Base-by-base conservation (phyloP, 2,329 filamentous ascomycete species). In the Beauveria asiatica region DNA sequence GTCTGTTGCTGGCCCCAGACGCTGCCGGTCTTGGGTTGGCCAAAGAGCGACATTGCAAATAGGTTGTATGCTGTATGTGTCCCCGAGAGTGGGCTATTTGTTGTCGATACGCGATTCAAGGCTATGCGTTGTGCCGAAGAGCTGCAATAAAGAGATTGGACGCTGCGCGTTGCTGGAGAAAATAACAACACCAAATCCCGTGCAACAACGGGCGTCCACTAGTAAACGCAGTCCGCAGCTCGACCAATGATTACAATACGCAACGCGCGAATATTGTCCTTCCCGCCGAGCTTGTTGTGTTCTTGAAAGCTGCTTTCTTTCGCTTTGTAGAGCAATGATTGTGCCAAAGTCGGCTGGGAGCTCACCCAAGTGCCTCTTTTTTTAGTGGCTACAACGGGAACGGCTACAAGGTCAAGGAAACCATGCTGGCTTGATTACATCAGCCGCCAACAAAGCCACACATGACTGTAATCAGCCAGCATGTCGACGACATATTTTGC, bases 1-100 rank as follows among this genome's bases (percentile, higher is more conserved):
- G 65, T 64, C 63, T 75, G 74, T 13, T 73, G 67, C 63, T 76
- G 72, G 57, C 72, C 74, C 52, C 77, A 77, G 5, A 76, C 59
- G 23, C 70, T 66, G 45, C 70, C 67, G 6, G 65, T 68, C 67
- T 74, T 75, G n/a, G 73, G 41, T 62, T 74, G 72, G 30, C 73
- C 74, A 63, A 78, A 78, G n/a, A 76, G 65, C 59, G 72, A 73
- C 73, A 71, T 74, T 58, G 41, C 62, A 62, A 52, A 10, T 51
- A 41, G 9, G 5, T 58, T 59, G n/a, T 39, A 46, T 62, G 50
- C 25, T 42, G 58, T 57, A 61, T 59, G 41, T 19, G 23, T 5
- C 44, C 37, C 51, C 27, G 41, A 25, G 3, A n/a, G 10, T 27
- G 6, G 33, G 13, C 11, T 45, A 21, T 41, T 21, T 9, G 33